Base-by-base conservation (phyloP, 257 asterid genomes). In the Ilex asprella region DNA sequence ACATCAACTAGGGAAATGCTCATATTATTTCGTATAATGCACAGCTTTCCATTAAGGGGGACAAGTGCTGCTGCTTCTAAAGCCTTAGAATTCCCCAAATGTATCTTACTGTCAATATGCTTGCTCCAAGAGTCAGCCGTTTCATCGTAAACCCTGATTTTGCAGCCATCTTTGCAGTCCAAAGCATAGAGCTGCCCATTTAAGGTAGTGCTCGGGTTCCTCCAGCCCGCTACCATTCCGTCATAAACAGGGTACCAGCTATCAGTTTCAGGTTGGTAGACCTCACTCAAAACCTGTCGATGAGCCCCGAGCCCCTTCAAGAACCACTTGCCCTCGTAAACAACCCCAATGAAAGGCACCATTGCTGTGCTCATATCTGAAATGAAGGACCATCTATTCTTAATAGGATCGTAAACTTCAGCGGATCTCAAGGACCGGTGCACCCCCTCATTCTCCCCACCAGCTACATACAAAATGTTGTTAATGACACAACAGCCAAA, bases 101-200 rank as follows among this genome's bases (percentile, higher is more conserved):
- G 82, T 70, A 67, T 64, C 55, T 74, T 78, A 32, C 82, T 67
- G 16, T 78, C 79, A 6, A 74, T 65, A 55, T 60, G 74, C 56
- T 65, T 74, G 55, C 59, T 60, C 82, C 82, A 78, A n/a, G 82
- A 67, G 55, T 66, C 66, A 12, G 70, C 63, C 6, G 68, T 55
- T 74, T 73, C 74, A 35, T 78, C 79, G 30, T 67, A 78, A 16
- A 67, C 58, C 52, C 72, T 65, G 16, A 78, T 76, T 56, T 74
- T 78, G 61, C 82, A 78, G n/a, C 82, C 82, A 31, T 78, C 82
- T 67, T 71, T 67, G 67, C 82, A 73, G 31, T 78, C 79, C 39
- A 67, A 31, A 44, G 70, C 70, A 8, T 73, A 73, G 1, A 77
- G 72, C 50, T 63, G 65, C 52, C 77, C 79, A 15, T 70, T 65